Evolutionary conservation across 2,329 filamentous ascomycete genomes (phyloP), one percentile per base, ranked within the genome.

Genomic region (Endocalyx cinctus): DNA sequence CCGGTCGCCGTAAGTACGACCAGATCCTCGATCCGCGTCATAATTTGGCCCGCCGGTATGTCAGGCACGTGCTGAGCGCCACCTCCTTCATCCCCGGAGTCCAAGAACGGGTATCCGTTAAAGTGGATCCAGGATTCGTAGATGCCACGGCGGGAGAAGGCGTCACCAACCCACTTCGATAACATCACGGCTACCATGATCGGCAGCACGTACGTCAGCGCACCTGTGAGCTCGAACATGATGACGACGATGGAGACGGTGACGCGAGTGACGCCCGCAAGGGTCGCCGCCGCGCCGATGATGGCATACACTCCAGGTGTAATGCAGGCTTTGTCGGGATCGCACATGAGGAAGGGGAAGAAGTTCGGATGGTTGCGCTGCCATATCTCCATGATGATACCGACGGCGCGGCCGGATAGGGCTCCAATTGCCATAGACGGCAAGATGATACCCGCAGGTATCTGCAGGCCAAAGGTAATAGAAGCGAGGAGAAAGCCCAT

Each of bases 161-260:
- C 90, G 59, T 98, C 92, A 52, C 89, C 92, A 17, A 95, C 87
- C 92, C 92, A 98, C 66, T 98, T 98, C 42, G 86, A 86, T 27
- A 97, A 74, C 89, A 98, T 94, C 54, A 98, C 92, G 27, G 89
- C 88, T 44, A 98, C 86, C 92, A 98, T 98, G 60, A 97, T 98
- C 34, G 92, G 92, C 6, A 98, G 77, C 30, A 98, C 90, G 55
- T 97, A 97, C 1, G 88, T 94, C 17, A 98, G 73, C 2, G 92
- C 92, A 33, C 92, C 92, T 0, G 92, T 98, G 35, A 98, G 80
- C 66, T 98, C 92, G 54, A 98, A 98, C 84, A 96, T 96, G 64
- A 98, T 98, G 52, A 97, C 92, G 5, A 98, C 90, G 46, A 98
- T 96, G 10, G 89, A 96, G 10, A 96, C 88, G 0, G 92, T 98